Evolutionary conservation across 768 basidiomycete species (phyloP).

Genomic region (Mycena albidolilacea): DNA sequence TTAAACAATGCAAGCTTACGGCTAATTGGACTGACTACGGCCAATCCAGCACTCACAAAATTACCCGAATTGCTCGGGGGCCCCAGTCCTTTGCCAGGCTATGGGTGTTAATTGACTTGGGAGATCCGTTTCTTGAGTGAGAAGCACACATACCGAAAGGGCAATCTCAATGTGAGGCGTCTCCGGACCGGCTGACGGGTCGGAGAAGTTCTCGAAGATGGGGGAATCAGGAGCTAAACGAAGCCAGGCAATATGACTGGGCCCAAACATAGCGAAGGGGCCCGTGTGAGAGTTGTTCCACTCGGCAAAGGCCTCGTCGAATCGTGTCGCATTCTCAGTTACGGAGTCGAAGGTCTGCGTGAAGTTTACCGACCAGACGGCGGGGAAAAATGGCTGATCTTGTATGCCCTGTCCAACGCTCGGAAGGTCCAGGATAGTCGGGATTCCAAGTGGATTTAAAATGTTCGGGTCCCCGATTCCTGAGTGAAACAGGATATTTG

Average conservation of each 20-base stretch:
- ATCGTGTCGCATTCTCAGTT: constrained; percentile 10
- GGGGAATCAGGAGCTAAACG: constrained; percentile 43
- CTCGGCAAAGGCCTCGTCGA: constrained; percentile 22
- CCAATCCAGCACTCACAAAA: constrained; percentile 3
- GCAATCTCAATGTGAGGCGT: constrained; percentile 55
- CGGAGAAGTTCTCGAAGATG: constrained; percentile 42
- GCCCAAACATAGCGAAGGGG: constrained; percentile 41
- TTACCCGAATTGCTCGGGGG: neutral
- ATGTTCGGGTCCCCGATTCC: constrained; percentile 39
- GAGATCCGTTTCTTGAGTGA: too few species aligned
- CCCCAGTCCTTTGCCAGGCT: constrained; percentile 5
- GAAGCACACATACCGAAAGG: constrained; percentile 42
- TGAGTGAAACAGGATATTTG: constrained; percentile 39
- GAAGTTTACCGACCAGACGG: constrained; percentile 22
- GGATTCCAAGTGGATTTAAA: constrained; percentile 24
- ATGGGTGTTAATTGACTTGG: neutral
- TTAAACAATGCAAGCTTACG: constrained; percentile 38
- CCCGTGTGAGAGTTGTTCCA: constrained; percentile 47
- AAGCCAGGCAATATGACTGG: constrained; percentile 46
- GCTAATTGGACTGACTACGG: constrained; percentile 30
- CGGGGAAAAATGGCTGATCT: constrained; percentile 24
- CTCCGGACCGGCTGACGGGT: constrained; percentile 51
- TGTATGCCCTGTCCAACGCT: constrained; percentile 27
- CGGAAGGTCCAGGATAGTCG: constrained; percentile 29
- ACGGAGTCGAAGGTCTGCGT: constrained; percentile 2